Evolutionary conservation across 306 rosid species (phyloP).

Genomic region (Pyrus pyrifolia): DNA sequence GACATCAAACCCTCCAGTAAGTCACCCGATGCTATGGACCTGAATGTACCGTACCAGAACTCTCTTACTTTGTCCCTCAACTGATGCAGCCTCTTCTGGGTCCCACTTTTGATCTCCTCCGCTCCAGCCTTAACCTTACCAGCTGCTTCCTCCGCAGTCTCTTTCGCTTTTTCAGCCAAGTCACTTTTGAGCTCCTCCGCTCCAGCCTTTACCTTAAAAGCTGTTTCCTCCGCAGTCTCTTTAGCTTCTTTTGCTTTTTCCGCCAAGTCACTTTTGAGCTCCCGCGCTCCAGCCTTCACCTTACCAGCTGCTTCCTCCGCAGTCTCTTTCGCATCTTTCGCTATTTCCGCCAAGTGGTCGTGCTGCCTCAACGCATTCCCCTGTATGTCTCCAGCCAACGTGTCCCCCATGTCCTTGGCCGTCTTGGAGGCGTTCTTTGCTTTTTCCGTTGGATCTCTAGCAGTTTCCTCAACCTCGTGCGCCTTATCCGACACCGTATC

Average conservation of each 20-base stretch:
- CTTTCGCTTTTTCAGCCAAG: background rate
- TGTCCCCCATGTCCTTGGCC: slow-evolving; percentile 24
- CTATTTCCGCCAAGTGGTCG: background rate
- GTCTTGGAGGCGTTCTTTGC: background rate
- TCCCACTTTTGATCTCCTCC: slow-evolving; percentile 3
- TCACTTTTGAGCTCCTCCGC: background rate
- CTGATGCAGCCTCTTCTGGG: background rate
- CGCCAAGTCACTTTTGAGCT: background rate
- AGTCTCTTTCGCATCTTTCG: background rate
- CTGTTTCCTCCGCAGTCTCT: slow-evolving; percentile 2
- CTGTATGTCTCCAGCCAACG: slow-evolving; percentile 10
- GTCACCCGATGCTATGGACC: background rate
- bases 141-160: slow-evolving; percentile 4
- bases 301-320: slow-evolving; percentile 6
- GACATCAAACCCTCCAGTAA: slow-evolving; percentile 6
- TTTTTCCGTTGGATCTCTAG: background rate
- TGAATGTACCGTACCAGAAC: background rate
- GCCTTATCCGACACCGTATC: slow-evolving; percentile 1
- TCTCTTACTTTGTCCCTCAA: background rate
- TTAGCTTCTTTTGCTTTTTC: background rate
- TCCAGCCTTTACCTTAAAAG: slow-evolving; percentile 1
- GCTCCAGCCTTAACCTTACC: slow-evolving; percentile 4
- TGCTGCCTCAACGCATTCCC: slow-evolving; percentile 16
- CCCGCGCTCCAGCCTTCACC: background rate
- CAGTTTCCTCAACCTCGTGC: slow-evolving; percentile 6